phyloP scores from a whole-genome alignment of 2,329 filamentous ascomycete species.

The Myrmaecium sp. region DNA sequence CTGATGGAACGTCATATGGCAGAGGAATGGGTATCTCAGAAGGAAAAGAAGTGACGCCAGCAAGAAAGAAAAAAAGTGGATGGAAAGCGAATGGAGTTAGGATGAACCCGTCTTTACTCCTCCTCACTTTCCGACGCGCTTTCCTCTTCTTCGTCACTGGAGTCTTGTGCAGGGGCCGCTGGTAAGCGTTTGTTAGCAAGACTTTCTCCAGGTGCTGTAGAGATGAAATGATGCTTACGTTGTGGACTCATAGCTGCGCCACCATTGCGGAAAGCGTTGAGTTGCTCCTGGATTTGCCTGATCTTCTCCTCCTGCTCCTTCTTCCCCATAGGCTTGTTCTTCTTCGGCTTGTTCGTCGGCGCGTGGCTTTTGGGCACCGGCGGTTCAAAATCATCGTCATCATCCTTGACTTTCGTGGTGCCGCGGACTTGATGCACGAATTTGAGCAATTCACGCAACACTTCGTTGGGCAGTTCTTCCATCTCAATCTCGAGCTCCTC shows the following conservation, averaged over 20 bases:
- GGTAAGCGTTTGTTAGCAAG: too few relatives aligned
- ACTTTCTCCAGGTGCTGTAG: too few relatives aligned
- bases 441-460: slow-evolving; percentile 38
- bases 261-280: slow-evolving; percentile 21
- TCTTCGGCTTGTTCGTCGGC: slow-evolving; percentile 40
- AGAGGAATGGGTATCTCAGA: too few relatives aligned
- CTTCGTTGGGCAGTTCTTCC: slow-evolving; percentile 37
- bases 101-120: too few relatives aligned
- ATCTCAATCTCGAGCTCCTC: slow-evolving; percentile 51
- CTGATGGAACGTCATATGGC: too few relatives aligned
- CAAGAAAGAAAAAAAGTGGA: slow-evolving; percentile 2
- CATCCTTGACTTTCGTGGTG: slow-evolving; percentile 18
- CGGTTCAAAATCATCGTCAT: slow-evolving; percentile 34
- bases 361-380: slow-evolving; percentile 19
- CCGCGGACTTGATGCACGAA: slow-evolving; percentile 29
- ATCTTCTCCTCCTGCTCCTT: slow-evolving; percentile 53
- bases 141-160: slow-evolving; percentile 35
- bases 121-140: slow-evolving; percentile 37
- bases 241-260: slow-evolving; percentile 24
- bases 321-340: slow-evolving; percentile 66
- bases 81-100: too few relatives aligned
- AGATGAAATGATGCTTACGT: too few relatives aligned
- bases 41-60: slow-evolving; percentile 3
- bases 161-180: slow-evolving; percentile 18
- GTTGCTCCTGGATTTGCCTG: slow-evolving; percentile 42